Conservation (phyloP, 305 asterid species). For the Caryopteris hybrid region DNA sequence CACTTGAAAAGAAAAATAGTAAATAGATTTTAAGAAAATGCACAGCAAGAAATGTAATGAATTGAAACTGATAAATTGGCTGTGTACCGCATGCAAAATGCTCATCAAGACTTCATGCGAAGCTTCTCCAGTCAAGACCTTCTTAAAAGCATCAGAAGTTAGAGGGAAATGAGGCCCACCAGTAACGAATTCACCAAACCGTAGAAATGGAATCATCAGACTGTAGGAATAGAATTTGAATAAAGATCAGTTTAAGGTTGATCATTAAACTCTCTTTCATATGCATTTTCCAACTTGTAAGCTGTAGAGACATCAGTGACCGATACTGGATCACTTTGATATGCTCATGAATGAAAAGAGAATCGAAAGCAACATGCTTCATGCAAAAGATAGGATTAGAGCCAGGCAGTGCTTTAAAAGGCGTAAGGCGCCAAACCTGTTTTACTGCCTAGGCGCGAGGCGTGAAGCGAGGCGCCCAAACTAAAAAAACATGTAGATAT, state of each 20-base stretch:
- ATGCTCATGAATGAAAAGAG: not conserved
- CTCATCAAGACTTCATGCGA: constrained; percentile 74
- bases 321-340: not conserved
- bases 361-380: not conserved
- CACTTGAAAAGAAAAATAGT: not conserved
- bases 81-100: constrained; percentile 74
- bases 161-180: constrained; percentile 91
- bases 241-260: constrained; percentile 10
- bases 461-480: too few species aligned
- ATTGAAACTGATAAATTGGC: constrained; percentile 12
- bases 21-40: too few species aligned
- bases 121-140: constrained; percentile 88
- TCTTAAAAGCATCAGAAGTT: constrained; percentile 85
- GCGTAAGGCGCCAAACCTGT: too few species aligned
- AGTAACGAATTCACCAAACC: constrained; percentile 74
- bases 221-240: constrained; percentile 32
- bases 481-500: too few species aligned
- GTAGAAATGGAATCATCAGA: constrained; percentile 79
- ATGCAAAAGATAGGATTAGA: not conserved
- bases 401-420: too few species aligned
- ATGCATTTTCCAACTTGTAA: not conserved
- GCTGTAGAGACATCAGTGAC: not conserved
- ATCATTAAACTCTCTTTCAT: not conserved
- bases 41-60: not conserved
- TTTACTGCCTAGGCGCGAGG: too few species aligned